Evolutionary conservation across 2,329 filamentous ascomycete genomes (phyloP).

Genomic region (Helotiales sp.): DNA sequence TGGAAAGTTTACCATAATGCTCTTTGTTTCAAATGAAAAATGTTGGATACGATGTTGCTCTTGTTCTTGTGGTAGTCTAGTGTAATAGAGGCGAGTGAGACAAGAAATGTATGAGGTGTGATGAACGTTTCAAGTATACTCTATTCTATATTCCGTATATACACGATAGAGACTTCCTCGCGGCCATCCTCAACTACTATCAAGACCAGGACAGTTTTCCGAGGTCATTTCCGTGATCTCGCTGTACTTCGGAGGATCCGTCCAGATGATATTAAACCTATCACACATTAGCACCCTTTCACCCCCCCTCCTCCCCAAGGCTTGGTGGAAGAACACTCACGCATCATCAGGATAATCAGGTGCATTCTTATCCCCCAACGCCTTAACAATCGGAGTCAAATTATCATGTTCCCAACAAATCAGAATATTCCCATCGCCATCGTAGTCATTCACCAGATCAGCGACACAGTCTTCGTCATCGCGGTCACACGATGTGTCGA

Average conservation of each 20-base stretch:
- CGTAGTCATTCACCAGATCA: constrained; percentile 47
- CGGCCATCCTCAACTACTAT: constrained; percentile 30
- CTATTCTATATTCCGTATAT: no score
- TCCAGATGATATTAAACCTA: constrained; percentile 58
- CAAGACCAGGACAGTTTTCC: constrained; percentile 56
- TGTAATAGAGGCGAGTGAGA: not conserved
- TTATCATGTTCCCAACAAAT: constrained; percentile 61
- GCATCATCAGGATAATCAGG: constrained; percentile 50
- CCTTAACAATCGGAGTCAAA: constrained; percentile 51
- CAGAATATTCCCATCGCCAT: constrained; percentile 53
- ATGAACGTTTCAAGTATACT: no score
- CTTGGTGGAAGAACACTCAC: constrained; percentile 31
- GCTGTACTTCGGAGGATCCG: constrained; percentile 50
- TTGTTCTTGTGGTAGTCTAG: no score
- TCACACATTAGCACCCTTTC: constrained; percentile 7
- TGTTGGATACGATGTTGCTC: not conserved
- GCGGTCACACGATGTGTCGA: constrained; percentile 57
- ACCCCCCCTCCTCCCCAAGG: not conserved
- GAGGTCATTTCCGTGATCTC: constrained; percentile 46
- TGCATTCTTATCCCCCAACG: constrained; percentile 50
- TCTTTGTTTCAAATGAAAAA: no score
- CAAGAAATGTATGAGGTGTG: not conserved
- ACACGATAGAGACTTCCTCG: no score
- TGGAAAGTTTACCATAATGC: constrained; percentile 24
- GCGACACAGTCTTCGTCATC: constrained; percentile 56